Base-by-base conservation (phyloP, 495 filamentous ascomycete genomes). In the Poronia punctata region DNA sequence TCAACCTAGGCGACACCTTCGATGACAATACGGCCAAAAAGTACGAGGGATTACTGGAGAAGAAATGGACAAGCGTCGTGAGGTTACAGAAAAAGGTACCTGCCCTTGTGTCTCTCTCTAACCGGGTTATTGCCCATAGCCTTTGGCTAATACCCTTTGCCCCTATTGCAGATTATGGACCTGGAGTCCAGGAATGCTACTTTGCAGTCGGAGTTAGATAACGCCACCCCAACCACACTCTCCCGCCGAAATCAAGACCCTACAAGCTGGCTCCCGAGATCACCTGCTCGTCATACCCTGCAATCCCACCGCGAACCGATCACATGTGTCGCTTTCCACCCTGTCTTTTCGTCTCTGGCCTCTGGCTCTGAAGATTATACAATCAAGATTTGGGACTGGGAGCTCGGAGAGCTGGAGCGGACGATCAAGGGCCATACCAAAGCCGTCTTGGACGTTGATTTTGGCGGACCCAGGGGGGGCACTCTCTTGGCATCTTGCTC, bases 301-400 rank as follows among this genome's bases (percentile, higher is more conserved):
- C 78, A 90, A 55, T 89, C 85, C 4, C 92, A 98, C 57, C 78
- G 89, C 42, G 64, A 73, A 12, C 79, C 84, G 14, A 74, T 98
- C 29, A 95, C 82, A 23, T 89, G 83, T 50, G 79, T 97, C 36
- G 92, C 92, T 3, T 98, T 98, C 62, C 92, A 98, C 59, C 90
- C 92, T 0, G 70, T 92, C 39, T 96, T 94, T 58, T 88, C 88
- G 14, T 87, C 85, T 1, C 69, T 98, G 8, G 92, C 92, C 10
- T 92, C 88, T 1, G 92, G 86, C 12, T 94, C 89, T 25, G 92
- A 96, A 52, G 83, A 88, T 52, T 77, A 75, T 31, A 86, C 80
- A 7, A 86, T 88, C 56, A 98, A 98, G 57, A 88, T 98, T 35
- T 98, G 92, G 92, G 92, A 96, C 54, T 96, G 88, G 86, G 92